Evolutionary conservation across 176 grass and related monocot species (phyloP).

Genomic region (Phoenix roebelenii): DNA sequence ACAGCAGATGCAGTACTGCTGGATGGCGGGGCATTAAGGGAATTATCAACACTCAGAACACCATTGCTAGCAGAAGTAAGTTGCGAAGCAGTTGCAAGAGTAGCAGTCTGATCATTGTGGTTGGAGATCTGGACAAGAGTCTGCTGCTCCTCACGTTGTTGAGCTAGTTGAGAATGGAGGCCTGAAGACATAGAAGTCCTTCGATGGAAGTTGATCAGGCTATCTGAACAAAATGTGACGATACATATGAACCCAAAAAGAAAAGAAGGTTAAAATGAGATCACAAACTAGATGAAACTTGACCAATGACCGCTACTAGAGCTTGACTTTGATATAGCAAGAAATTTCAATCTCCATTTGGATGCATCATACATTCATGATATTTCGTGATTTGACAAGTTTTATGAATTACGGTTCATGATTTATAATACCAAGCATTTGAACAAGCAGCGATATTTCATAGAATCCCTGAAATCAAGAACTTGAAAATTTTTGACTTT

Average conservation of each 20-base stretch:
- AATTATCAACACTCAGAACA: slow-evolving; percentile 7
- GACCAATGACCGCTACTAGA: too few relatives aligned
- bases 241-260: too few relatives aligned
- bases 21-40: slow-evolving; percentile 6
- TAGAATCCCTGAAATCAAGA: too few relatives aligned
- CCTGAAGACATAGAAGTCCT: not conserved
- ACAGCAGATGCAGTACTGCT: slow-evolving; percentile 9
- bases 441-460: too few relatives aligned
- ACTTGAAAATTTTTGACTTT: too few relatives aligned
- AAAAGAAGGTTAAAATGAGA: not conserved
- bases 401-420: too few relatives aligned
- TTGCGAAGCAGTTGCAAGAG: slow-evolving; percentile 3
- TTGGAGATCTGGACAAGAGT: not conserved
- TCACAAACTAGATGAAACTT: not conserved
- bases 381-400: too few relatives aligned
- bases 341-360: too few relatives aligned
- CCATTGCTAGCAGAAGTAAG: slow-evolving; percentile 11
- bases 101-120: not conserved
- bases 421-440: too few relatives aligned
- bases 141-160: slow-evolving; percentile 15
- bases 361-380: too few relatives aligned
- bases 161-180: slow-evolving; percentile 11
- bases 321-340: too few relatives aligned
- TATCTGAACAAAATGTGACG: slow-evolving; percentile 15
- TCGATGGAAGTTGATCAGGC: slow-evolving; percentile 27